Evolutionary conservation across 1,284 basidiomycete species (phyloP), one percentile per base, ranked within the genome.

Genomic region (Lentinula novae-zelandiae): DNA sequence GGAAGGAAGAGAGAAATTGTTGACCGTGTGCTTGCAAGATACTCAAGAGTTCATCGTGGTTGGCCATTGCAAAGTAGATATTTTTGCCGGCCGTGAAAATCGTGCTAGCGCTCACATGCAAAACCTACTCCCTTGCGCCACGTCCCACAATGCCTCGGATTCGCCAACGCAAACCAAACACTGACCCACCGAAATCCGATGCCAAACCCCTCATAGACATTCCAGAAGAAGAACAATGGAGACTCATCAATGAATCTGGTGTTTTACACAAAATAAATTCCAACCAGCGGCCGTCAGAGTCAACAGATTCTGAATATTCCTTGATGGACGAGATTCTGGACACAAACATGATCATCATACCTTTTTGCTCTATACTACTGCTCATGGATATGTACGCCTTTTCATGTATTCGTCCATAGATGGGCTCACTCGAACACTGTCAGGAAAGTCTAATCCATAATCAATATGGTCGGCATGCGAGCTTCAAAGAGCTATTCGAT

Each of bases 201-300:
- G 52, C 66, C 27, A 68, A 71, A 63, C 71, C 70, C 52, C 60
- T 74, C 36, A 66, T 79, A 58, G 79, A 87, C 54, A 84, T 93
- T 39, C 71, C 89, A 3, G 84, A 89, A 69, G 83, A 86, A 1
- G 90, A 93, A 68, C 84, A 92, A 78, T 86, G 85, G 87, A 82
- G 89, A 10, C 73, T 93, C 51, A 82, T 93, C 66, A 79, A 83
- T 27, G 76, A 90, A 64, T 81, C 83, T 22, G 89, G 88, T 33
- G 75, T 92, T 50, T 76, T 93, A 31, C 77, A 81, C 62, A 77
- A 79, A 62, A 66, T 80, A 46, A 46, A n/a, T 2, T 66, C 73
- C 12, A 60, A 63, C 39, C 40, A 39, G 64, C 49, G 62, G 60
- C 33, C 57, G 53, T 48, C 33, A 27, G 36, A 42, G 57, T 62